Conservation (phyloP, 78 protist species). For the Dictyostelium firmibasis region DNA sequence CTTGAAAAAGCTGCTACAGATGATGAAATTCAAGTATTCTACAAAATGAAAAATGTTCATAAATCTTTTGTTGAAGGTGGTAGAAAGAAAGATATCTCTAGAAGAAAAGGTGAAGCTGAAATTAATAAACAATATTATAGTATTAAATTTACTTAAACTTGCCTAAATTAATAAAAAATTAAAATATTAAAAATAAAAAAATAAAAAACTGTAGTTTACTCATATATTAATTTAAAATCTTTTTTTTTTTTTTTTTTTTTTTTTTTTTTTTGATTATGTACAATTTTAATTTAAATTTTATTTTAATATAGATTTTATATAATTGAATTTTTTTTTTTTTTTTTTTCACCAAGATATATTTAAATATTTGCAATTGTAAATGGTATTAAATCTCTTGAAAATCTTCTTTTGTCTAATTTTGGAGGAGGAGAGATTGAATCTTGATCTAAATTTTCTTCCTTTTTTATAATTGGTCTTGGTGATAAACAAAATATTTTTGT, state of each 20-base stretch:
- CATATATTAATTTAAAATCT: too few relatives aligned
- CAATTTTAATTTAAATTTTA: too few relatives aligned
- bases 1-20: conserved; percentile 12
- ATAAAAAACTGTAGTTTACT: too few relatives aligned
- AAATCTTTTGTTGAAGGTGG: conserved; percentile 57
- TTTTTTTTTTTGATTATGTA: too few relatives aligned
- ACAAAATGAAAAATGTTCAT: conserved; percentile 49
- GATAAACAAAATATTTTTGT: not conserved
- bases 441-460: not conserved
- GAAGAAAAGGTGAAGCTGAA: conserved; percentile 71
- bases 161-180: not conserved
- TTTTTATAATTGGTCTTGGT: not conserved
- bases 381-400: conserved; percentile 10
- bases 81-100: conserved; percentile 56
- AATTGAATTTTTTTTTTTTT: too few relatives aligned
- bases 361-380: not conserved
- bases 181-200: not conserved
- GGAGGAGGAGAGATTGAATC: not conserved
- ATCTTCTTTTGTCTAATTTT: conserved; percentile 1
- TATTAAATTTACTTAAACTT: conserved; percentile 38
- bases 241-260: too few relatives aligned
- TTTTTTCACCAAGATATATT: not conserved
- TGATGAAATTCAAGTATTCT: conserved; percentile 39
- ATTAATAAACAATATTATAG: conserved; percentile 53
- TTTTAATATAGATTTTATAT: too few relatives aligned